Percentiles rank a stretch among this genome's conserved stretches.
These are phyloP conservation scores for Metarhizium rileyi DNA, from an alignment of 2,329 filamentous ascomycete genomes.

Conservation along the genomic window DNA sequence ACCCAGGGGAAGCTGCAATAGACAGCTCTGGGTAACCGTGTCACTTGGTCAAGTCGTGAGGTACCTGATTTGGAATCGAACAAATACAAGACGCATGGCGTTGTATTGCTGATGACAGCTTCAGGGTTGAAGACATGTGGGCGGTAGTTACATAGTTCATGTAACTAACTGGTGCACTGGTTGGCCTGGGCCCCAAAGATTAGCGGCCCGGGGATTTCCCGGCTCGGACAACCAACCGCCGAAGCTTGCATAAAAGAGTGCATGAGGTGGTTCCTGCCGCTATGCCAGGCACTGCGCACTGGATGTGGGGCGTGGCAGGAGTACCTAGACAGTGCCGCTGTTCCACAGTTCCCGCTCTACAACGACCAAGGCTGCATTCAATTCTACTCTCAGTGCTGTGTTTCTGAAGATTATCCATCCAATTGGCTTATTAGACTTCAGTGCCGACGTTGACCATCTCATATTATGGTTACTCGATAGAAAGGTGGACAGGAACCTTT, in stretches of 20 bases:
- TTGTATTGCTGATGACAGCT: neutral
- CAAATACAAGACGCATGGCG: neutral
- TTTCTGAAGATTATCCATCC: no score
- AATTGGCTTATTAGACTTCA: no score
- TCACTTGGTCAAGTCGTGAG: neutral
- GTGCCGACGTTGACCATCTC: no score
- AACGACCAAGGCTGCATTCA: no score
- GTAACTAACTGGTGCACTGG: constrained; percentile 6
- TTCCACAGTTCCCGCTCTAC: no score
- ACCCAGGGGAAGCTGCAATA: neutral
- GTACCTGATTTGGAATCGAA: neutral
- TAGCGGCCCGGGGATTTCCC: constrained; percentile 7
- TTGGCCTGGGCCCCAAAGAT: constrained; percentile 10
- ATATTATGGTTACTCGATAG: no score
- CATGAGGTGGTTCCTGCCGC: neutral
- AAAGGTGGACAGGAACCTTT: no score
- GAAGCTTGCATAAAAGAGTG: neutral
- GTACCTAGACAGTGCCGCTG: no score
- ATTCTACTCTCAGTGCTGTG: no score
- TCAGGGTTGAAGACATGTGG: neutral
- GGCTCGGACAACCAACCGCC: constrained; percentile 5
- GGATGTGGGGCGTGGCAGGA: no score
- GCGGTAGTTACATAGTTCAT: no score
- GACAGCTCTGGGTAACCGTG: neutral
- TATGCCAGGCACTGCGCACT: neutral